Evolutionary conservation across 495 filamentous ascomycete genomes (phyloP), one percentile per base, ranked within the genome.

Genomic region (Durotheca rogersii): DNA sequence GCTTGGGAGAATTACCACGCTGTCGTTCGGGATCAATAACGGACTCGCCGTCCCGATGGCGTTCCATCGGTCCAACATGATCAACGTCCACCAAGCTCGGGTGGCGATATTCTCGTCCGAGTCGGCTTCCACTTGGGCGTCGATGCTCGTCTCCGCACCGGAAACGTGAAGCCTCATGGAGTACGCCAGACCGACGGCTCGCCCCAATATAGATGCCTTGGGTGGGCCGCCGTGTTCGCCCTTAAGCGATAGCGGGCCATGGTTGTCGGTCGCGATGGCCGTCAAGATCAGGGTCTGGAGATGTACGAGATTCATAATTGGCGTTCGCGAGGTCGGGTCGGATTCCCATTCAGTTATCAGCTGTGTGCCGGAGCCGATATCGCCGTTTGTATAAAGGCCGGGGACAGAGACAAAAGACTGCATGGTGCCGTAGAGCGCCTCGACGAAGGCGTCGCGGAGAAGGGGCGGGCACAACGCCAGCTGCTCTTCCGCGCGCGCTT

Each of bases 11-110:
- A 85, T 65, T 12, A 86, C 72, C 9, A 86, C 74, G 52, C 72
- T 83, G 19, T 75, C 72, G 44, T 90, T 82, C 9, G 72, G 73
- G 48, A 89, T 79, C 33, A 81, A 64, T 3, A 77, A 45, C 7
- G 81, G 78, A 41, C 64, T 78, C 7, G 81, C 81, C 1, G 80
- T 84, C 57, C 81, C 84, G 31, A 84, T 75, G 11, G 87, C 81
- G 60, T 89, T 81, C 83, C 84, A 92, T 20, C 87, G 80, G 45
- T 88, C 83, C 47, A 95, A 68, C 58, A 87, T 81, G 36, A 85
- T 76, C 43, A 93, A 66, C 1, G 82, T 78, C 68, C 85, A 88
- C 86, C 88, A 95, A 37, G 80, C 80, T 29, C 88, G 80, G 45
- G 88, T 70, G 2, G 78, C 79, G 18, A 92, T 74, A 20, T 83